Base-by-base conservation (phyloP, 225 moss, liverwort and hornwort genomes). In the Lunularia cruciata region DNA sequence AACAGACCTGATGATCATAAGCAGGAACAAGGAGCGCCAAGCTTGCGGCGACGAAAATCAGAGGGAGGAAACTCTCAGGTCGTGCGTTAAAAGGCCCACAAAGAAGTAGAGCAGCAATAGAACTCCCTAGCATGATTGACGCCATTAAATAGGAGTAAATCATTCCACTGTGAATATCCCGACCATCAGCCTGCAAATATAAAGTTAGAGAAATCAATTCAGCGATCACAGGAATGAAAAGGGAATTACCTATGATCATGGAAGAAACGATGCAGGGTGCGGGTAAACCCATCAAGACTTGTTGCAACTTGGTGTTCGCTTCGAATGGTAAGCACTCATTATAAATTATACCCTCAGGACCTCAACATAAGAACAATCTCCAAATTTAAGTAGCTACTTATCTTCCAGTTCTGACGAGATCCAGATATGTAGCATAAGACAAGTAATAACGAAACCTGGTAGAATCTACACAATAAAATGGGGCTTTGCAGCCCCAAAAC, bases 51-150 rank as follows among this genome's bases (percentile, higher is more conserved):
- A 86, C 71, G 53, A 92, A 81, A 30, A 86, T 78, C 22, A 65
- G 68, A 4, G 92, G 84, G 26, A 98, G 85, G 71, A 89, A 86
- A 63, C 75, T 83, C 75, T 89, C 90, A 60, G 92, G 92, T 30
- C 86, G 82, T 57, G 85, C 57, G 60, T 65, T 79, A 47, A 76
- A 77, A 19, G 92, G 96, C 23, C 90, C 90, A 48, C 83, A 89
- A 48, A 92, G 86, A 65, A 89, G 73, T 69, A 82, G 72, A 14
- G 86, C 87, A 59, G 96, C 87, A 74, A 92, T 69, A 18, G 84
- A 75, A 75, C 87, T 91, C 73, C 96, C 96, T 35, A 98, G 69
- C 87, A 92, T 92, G 72, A 88, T 76, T 23, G 89, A 98, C 15
- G 86, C 92, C 83, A 92, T 91, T 72, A 98, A 77, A 51, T 87